phyloP scores from a whole-genome alignment of 2,329 filamentous ascomycete genomes.

The Aspergillus sp. region DNA sequence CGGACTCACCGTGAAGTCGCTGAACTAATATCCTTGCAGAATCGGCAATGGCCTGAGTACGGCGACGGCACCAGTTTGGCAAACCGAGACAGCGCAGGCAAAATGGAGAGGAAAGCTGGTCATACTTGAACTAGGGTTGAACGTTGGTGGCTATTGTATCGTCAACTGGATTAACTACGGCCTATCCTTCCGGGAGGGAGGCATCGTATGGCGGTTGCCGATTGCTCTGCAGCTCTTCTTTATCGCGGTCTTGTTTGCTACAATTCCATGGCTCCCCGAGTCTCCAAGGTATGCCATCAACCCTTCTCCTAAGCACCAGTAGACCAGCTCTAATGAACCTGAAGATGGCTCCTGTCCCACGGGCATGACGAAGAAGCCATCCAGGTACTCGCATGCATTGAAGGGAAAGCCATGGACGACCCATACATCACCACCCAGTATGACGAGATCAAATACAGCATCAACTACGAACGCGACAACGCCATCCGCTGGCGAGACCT shows the following conservation, averaged over 20 bases:
- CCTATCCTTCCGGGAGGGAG: slow-evolving; percentile 45
- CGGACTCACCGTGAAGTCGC: not conserved
- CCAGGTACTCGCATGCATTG: slow-evolving; percentile 54
- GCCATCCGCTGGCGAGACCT: slow-evolving; percentile 56
- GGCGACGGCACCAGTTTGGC: slow-evolving; percentile 55
- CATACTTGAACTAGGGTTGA: slow-evolving; percentile 36
- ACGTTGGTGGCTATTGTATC: slow-evolving; percentile 46
- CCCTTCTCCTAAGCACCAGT: not conserved
- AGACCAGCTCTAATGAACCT: not conserved
- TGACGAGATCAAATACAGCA: slow-evolving; percentile 53
- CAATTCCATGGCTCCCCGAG: slow-evolving; percentile 43
- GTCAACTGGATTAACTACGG: slow-evolving; percentile 50
- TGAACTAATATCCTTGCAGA: not conserved
- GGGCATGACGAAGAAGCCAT: slow-evolving; percentile 52
- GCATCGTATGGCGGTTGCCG: slow-evolving; percentile 38
- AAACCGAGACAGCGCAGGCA: slow-evolving; percentile 54
- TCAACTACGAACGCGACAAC: slow-evolving; percentile 55
- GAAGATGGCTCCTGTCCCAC: slow-evolving; percentile 49
- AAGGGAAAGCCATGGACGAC: slow-evolving; percentile 49
- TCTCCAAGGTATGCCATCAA: slow-evolving; percentile 29
- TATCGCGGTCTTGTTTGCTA: slow-evolving; percentile 23
- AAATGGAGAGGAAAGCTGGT: slow-evolving; percentile 30
- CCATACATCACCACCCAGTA: slow-evolving; percentile 51
- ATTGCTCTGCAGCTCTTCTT: not conserved
- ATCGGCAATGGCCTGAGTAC: slow-evolving; percentile 51